phyloP scores from a whole-genome alignment of 192 early-diverging fungal species.

The Entomortierella lignicola region DNA sequence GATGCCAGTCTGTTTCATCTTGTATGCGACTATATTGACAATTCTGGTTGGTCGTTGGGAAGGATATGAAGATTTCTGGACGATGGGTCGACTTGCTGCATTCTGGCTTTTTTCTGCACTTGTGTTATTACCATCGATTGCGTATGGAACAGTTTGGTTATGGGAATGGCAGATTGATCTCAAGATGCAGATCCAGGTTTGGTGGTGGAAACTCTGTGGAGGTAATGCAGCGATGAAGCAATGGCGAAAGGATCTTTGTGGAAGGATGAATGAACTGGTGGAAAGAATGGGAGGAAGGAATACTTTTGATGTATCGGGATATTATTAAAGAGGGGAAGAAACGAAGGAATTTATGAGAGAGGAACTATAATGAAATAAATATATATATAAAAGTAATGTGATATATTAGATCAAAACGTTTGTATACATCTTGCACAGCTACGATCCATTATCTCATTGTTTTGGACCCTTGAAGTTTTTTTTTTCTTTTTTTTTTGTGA shows the following conservation, averaged over 20 bases:
- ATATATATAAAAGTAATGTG: too few species aligned
- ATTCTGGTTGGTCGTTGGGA: constrained; percentile 9
- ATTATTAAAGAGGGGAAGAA: constrained; percentile 1
- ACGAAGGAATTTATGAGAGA: not conserved
- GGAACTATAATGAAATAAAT: not conserved
- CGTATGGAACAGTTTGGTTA: constrained; percentile 40
- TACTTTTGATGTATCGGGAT: constrained; percentile 32
- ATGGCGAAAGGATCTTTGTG: constrained; percentile 37
- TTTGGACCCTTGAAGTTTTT: too few species aligned
- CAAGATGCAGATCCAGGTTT: constrained; percentile 46
- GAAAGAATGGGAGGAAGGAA: constrained; percentile 28
- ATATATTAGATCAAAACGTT: too few species aligned
- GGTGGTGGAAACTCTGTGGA: constrained; percentile 52
- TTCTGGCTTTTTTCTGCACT: constrained; percentile 34
- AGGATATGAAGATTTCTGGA: constrained; percentile 13
- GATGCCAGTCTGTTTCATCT: constrained; percentile 46
- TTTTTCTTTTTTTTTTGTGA: too few species aligned
- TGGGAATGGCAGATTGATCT: constrained; percentile 54
- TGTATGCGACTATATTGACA: constrained; percentile 34
- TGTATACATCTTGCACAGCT: too few species aligned
- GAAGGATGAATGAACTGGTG: constrained; percentile 19
- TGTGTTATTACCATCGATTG: constrained; percentile 28
- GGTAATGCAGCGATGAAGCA: constrained; percentile 49
- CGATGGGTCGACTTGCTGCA: constrained; percentile 14
- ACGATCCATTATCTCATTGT: too few species aligned